Evolutionary conservation across 352 stramenopile species (phyloP).

Genomic region (Elongisporangium undulatum): DNA sequence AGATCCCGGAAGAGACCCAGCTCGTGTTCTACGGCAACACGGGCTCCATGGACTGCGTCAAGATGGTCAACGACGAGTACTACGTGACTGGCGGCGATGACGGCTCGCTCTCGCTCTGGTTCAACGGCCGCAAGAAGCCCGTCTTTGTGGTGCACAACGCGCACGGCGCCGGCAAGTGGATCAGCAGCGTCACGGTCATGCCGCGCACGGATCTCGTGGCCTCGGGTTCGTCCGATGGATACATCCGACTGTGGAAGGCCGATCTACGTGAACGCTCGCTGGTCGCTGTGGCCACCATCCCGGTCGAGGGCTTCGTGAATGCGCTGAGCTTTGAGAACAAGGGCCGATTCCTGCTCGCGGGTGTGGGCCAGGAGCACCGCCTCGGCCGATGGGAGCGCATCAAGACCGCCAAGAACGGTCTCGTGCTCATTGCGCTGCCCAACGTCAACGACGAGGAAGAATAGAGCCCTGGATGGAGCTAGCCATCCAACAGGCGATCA

Average conservation of each 20-base stretch:
- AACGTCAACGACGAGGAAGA: slow-evolving; percentile 37
- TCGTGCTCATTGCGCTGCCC: slow-evolving; percentile 87
- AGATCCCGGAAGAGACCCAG: slow-evolving; percentile 94
- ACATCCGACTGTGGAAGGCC: slow-evolving; percentile 89
- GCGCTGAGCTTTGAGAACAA: slow-evolving; percentile 68
- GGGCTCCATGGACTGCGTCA: slow-evolving; percentile 89
- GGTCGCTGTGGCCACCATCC: slow-evolving; percentile 62
- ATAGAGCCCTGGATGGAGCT: slow-evolving; percentile 13
- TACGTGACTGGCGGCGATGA: slow-evolving; percentile 92
- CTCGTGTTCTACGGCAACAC: slow-evolving; percentile 92
- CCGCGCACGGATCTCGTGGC: slow-evolving; percentile 89
- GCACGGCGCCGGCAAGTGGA: slow-evolving; percentile 89
- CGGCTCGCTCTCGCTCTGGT: slow-evolving; percentile 90
- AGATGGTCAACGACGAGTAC: slow-evolving; percentile 91
- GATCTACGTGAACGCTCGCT: slow-evolving; percentile 70
- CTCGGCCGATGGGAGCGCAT: slow-evolving; percentile 90
- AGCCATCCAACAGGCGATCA: slow-evolving; percentile 1
- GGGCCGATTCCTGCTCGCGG: slow-evolving; percentile 87
- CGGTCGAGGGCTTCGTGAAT: slow-evolving; percentile 71
- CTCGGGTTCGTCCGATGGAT: slow-evolving; percentile 89
- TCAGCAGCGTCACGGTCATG: slow-evolving; percentile 87
- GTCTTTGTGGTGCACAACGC: slow-evolving; percentile 74
- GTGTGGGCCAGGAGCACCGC: slow-evolving; percentile 90
- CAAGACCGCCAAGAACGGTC: slow-evolving; percentile 86
- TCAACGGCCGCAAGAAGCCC: slow-evolving; percentile 92